Percentiles rank a stretch among this genome's conserved stretches.
Evolutionary conservation across 768 basidiomycete genomes (phyloP).

Genomic region (Daedaleopsis sinensis): DNA sequence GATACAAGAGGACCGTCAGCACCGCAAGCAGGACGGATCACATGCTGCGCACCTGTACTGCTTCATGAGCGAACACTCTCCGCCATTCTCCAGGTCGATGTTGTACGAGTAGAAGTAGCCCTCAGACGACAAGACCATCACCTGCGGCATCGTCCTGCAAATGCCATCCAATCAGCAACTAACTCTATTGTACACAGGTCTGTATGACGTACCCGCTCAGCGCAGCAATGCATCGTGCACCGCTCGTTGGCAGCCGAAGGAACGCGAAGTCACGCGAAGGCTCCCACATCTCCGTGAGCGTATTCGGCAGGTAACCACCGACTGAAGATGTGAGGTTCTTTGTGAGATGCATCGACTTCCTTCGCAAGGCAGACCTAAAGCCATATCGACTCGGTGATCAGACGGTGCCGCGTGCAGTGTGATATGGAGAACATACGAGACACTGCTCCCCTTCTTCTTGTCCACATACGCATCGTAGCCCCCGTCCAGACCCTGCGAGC

Average conservation of each 20-base stretch:
- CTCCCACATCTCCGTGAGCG: conserved; percentile 96
- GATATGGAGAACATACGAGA: conserved; percentile 48
- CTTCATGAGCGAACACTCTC: conserved; percentile 93
- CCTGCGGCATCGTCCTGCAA: conserved; percentile 86
- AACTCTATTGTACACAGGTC: neutral
- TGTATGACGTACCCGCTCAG: conserved; percentile 71
- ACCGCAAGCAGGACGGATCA: too few relatives aligned
- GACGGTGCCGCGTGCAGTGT: neutral
- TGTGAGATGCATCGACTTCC: conserved; percentile 75
- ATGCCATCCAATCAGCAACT: too few relatives aligned
- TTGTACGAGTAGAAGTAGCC: conserved; percentile 96
- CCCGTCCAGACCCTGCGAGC: conserved; percentile 62
- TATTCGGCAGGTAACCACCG: conserved; percentile 85
- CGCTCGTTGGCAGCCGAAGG: conserved; percentile 76
- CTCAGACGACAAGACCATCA: conserved; percentile 96
- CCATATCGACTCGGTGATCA: neutral
- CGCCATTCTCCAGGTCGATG: conserved; percentile 95
- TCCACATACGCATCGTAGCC: conserved; percentile 90
- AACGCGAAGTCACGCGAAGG: conserved; percentile 94
- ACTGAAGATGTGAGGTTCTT: conserved; percentile 77
- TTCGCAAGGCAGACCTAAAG: conserved; percentile 52
- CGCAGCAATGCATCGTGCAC: conserved; percentile 86
- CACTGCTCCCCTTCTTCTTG: conserved; percentile 64
- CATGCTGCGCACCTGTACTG: conserved; percentile 68
- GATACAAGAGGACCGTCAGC: neutral